Percentiles rank a stretch among this genome's conserved stretches.
These are phyloP conservation scores for Ambrosiella beaveri DNA, from an alignment of 2,329 filamentous ascomycete species.

Conservation along the genomic window DNA sequence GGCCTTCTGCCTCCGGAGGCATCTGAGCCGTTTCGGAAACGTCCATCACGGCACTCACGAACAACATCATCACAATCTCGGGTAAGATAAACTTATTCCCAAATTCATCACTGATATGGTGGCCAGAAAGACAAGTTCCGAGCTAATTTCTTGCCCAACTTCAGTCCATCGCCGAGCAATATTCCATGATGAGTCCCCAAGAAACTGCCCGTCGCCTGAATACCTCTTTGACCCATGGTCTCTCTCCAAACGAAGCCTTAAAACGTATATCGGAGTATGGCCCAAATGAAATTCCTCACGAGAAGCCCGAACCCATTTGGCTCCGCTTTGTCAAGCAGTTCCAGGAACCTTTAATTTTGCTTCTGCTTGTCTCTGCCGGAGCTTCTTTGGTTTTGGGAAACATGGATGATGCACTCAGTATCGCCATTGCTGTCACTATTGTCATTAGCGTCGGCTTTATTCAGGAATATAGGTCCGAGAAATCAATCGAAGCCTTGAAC, in stretches of 20 bases:
- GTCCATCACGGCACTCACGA: constrained; percentile 23
- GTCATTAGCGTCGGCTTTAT: constrained; percentile 92
- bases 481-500: constrained; percentile 87
- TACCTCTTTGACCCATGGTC: constrained; percentile 68
- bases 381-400: constrained; percentile 87
- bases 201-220: constrained; percentile 62
- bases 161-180: constrained; percentile 39
- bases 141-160: constrained; percentile 13
- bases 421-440: constrained; percentile 88
- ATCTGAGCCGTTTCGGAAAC: constrained; percentile 19
- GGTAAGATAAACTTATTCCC: constrained; percentile 21
- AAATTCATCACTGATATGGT: too few relatives aligned
- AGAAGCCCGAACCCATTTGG: constrained; percentile 87
- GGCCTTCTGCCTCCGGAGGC: constrained; percentile 14
- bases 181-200: constrained; percentile 50
- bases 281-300: constrained; percentile 85
- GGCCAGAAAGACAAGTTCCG: neutral
- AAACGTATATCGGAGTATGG: constrained; percentile 66
- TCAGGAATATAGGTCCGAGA: constrained; percentile 93
- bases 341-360: constrained; percentile 80
- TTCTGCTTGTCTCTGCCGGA: constrained; percentile 75
- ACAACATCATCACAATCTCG: constrained; percentile 39
- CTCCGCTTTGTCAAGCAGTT: constrained; percentile 92
- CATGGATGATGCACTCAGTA: constrained; percentile 85
- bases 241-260: constrained; percentile 66